phyloP scores from a whole-genome alignment of 2,329 filamentous ascomycete species.

The Penicillium expansum region DNA sequence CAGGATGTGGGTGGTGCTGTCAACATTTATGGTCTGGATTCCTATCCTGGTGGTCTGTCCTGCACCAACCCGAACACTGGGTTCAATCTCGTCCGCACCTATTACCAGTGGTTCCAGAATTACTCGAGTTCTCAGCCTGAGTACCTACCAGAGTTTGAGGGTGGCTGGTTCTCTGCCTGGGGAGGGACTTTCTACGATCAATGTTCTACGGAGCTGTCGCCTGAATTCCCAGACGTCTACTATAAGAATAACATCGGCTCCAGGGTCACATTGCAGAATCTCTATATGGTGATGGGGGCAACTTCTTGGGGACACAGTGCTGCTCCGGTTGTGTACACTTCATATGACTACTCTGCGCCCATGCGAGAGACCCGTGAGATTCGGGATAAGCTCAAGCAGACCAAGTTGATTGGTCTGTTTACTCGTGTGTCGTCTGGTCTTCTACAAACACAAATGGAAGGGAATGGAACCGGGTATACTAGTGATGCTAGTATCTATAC shows the following conservation, averaged over 20 bases:
- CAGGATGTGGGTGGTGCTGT: constrained; percentile 56
- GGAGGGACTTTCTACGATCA: constrained; percentile 53
- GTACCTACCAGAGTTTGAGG: constrained; percentile 55
- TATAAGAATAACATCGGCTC: constrained; percentile 58
- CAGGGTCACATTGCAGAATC: constrained; percentile 47
- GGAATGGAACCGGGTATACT: constrained; percentile 54
- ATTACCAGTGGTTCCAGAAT: constrained; percentile 58
- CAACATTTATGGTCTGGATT: constrained; percentile 40
- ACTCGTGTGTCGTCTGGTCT: constrained; percentile 53
- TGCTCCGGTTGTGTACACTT: constrained; percentile 51
- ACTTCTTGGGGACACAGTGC: constrained; percentile 56
- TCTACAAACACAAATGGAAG: constrained; percentile 53
- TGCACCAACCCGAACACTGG: constrained; percentile 52
- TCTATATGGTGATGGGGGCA: constrained; percentile 56
- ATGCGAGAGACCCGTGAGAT: constrained; percentile 55
- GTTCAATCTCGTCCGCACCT: constrained; percentile 52
- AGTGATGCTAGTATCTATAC: constrained; percentile 46
- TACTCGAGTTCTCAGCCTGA: constrained; percentile 53
- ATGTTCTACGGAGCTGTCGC: constrained; percentile 47
- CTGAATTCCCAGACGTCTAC: constrained; percentile 54
- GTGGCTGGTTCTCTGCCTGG: constrained; percentile 56
- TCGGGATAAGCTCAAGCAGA: constrained; percentile 53
- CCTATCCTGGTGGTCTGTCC: constrained; percentile 42
- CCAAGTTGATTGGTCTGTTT: constrained; percentile 55
- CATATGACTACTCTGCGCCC: constrained; percentile 50